Base-by-base conservation (phyloP, 805 yeast genomes). In the Kodamaea hsintzibuensis region DNA sequence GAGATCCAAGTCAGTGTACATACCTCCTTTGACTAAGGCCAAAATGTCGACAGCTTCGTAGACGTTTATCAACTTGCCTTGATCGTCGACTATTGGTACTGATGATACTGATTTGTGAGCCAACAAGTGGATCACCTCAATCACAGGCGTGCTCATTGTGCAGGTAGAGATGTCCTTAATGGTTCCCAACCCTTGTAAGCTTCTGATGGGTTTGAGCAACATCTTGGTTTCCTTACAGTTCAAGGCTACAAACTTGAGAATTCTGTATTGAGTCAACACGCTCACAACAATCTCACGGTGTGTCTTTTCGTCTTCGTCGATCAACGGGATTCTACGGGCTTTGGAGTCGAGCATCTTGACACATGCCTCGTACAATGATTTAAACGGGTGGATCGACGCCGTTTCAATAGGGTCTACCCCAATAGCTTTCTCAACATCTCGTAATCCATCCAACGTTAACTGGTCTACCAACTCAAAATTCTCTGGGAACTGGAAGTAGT, bases 1-100 rank as follows among this genome's bases (percentile, higher is more conserved):
- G 60, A 95, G 76, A 40, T 91, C 88, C 57, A 93, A 76, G 70
- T 95, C 98, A 38, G 91, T 88, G 65, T 93, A 91, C 66, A 91
- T 85, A 3, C 98, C 98, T 40, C 97, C 97, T 70, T 92, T 93
- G 55, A 95, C 91, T 61, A 95, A 77, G 0, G 97, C 89, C 61
- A 95, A 77, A 2, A 95, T 96, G 72, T 95, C 99, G 35, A 91
- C 96, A 0, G 97, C 96, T 73, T 95, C 99, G 68, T 92, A 95
- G 42, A 93, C 96, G 65, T 95, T 95, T 58, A 91, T 79, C 59
- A 95, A 76, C 55, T 70, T 72, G 37, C 77, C 76, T 57, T 80
- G 82, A 16, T 84, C 90, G 64, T 93, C 98, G 30, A 95, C 85
- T 54, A 95, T 92, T 1, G 99, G 99, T 33, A 95, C 86, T 1